Evolutionary conservation across 2,329 filamentous ascomycete species (phyloP).

Genomic region (Colletotrichum lindemuthianum): DNA sequence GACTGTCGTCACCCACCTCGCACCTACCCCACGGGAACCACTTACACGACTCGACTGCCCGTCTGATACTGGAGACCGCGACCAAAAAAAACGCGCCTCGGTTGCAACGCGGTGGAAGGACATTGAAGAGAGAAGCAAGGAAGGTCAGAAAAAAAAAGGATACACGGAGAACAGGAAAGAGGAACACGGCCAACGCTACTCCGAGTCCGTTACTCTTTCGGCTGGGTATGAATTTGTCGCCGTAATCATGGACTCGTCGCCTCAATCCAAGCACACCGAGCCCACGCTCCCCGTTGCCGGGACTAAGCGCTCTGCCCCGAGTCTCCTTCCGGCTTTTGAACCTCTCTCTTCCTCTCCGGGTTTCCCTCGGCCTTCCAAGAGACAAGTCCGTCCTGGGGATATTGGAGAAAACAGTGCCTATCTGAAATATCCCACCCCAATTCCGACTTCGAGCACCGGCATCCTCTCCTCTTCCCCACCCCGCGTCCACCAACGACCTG

Average conservation of each 20-base stretch:
- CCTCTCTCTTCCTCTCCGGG: constrained; percentile 80
- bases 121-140: not conserved
- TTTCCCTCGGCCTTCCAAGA: constrained; percentile 75
- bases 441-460: constrained; percentile 93
- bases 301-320: constrained; percentile 71
- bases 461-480: constrained; percentile 90
- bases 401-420: constrained; percentile 56
- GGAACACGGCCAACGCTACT: not conserved
- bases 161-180: not conserved
- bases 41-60: constrained; percentile 22
- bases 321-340: constrained; percentile 82
- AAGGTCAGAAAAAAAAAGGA: not conserved
- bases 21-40: constrained; percentile 16
- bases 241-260: constrained; percentile 54
- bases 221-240: constrained; percentile 31
- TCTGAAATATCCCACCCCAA: constrained; percentile 87
- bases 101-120: constrained; percentile 26
- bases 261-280: constrained; percentile 46
- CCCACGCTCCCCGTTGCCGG: constrained; percentile 53
- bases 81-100: constrained; percentile 25
- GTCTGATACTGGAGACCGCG: constrained; percentile 28
- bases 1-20: constrained; percentile 1
- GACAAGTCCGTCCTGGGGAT: constrained; percentile 61
- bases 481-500: constrained; percentile 46
- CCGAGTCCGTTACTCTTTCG: constrained; percentile 10